Evolutionary conservation across 2,329 filamentous ascomycete species (phyloP), one percentile per base, ranked within the genome.

Genomic region (Diaporthe humulicola): DNA sequence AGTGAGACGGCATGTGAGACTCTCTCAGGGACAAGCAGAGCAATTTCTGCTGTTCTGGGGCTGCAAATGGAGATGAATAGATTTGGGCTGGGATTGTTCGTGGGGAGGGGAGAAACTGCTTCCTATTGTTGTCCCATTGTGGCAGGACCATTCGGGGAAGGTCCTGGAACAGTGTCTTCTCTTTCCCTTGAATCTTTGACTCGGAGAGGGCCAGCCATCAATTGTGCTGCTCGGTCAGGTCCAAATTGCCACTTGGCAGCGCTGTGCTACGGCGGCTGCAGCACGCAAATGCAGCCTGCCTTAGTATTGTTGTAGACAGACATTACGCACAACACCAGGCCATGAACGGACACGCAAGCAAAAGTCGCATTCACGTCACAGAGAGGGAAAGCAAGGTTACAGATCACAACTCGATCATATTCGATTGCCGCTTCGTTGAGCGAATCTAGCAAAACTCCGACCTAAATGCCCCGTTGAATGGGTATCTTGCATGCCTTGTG

Each of bases 401-500:
- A 42, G 38, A 71, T 48, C 52, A 60, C 17, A 71, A 72, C 70
- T 36, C 45, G 33, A 72, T 42, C 40, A n/a, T 72, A 72, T 64
- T 72, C 70, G 28, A 64, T 52, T 72, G 38, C 45, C 45, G 15
- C 60, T 66, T 70, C 74, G 74, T 75, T 60, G 61, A 60, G 50
- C 66, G 70, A 57, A 48, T 72, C 60, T 73, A 70, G 60, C 66
- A 54, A 61, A 64, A 66, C 71, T 54, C 50, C 50, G 74, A 71
- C 67, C 70, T 72, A 61, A 64, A 72, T 64, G 58, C 57, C 70
- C 70, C 70, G 70, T 72, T 72, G 70, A 72, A 70, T 57, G 66
- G 64, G 70, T 72, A 72, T 72, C 70, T 72, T 61, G 70, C 56
- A 72, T 72, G 70, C 70, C 70, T 64, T n/a, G 70, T 82, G 81